phyloP scores from a whole-genome alignment of 2,329 filamentous ascomycete genomes.

The Xylariaceae sp. region DNA sequence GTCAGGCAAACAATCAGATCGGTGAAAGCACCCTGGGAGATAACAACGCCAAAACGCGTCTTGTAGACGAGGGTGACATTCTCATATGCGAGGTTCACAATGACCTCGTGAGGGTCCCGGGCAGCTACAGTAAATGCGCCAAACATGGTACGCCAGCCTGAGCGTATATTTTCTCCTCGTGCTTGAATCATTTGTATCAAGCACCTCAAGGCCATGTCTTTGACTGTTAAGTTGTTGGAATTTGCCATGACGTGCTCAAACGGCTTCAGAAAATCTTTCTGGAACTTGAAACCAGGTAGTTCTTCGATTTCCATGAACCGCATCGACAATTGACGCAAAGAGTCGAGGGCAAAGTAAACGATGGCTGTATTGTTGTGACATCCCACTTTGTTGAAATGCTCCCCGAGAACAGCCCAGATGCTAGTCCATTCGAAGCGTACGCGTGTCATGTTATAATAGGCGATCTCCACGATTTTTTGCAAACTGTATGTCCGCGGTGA shows the following conservation, averaged over 20 bases:
- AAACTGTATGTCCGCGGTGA: slow-evolving; percentile 94
- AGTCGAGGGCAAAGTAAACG: slow-evolving; percentile 96
- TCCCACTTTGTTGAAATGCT: slow-evolving; percentile 97
- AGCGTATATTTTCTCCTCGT: slow-evolving; percentile 91
- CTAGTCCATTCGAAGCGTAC: slow-evolving; percentile 98
- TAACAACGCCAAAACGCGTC: slow-evolving; percentile 90
- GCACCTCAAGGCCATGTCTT: slow-evolving; percentile 94
- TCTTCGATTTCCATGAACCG: slow-evolving; percentile 98
- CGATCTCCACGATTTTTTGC: slow-evolving; percentile 97
- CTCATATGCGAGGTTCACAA: slow-evolving; percentile 95
- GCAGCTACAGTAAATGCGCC: slow-evolving; percentile 96
- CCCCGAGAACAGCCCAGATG: slow-evolving; percentile 95
- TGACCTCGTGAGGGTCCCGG: slow-evolving; percentile 85
- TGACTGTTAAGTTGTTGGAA: slow-evolving; percentile 84
- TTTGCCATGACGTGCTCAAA: slow-evolving; percentile 98
- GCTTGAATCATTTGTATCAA: slow-evolving; percentile 99
- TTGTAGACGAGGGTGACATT: slow-evolving; percentile 96
- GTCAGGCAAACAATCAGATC: slow-evolving; percentile 95
- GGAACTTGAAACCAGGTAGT: slow-evolving; percentile 97
- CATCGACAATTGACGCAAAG: slow-evolving; percentile 92
- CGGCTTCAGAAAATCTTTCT: slow-evolving; percentile 97
- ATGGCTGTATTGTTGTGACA: slow-evolving; percentile 95
- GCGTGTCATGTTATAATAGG: slow-evolving; percentile 99
- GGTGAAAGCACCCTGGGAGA: slow-evolving; percentile 93
- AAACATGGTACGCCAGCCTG: slow-evolving; percentile 99